A percentile compares a stretch with the other conserved stretches of the same genome.
phyloP scores from a whole-genome alignment of 306 rosid genomes.

The Medicago ruthenica region DNA sequence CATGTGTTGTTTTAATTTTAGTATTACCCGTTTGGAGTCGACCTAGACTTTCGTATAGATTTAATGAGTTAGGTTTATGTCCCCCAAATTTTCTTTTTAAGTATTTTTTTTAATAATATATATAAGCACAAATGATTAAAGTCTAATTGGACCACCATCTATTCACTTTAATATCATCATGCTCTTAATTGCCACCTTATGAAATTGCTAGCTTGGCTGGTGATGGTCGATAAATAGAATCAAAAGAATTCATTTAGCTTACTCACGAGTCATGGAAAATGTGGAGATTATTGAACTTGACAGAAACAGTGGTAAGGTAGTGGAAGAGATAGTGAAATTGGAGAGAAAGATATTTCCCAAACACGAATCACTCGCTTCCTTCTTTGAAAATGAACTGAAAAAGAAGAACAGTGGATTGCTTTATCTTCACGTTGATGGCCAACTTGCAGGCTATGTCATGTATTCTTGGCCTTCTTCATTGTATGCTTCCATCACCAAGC shows the following conservation, averaged over 20 bases:
- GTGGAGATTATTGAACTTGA: slow-evolving; percentile 59
- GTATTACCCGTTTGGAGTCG: too few relatives aligned
- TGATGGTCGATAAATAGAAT: too few relatives aligned
- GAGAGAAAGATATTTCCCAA: slow-evolving; percentile 83
- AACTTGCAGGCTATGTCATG: slow-evolving; percentile 81
- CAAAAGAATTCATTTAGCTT: neutral
- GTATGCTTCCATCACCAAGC: slow-evolving; percentile 78
- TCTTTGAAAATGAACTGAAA: slow-evolving; percentile 68
- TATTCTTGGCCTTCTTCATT: slow-evolving; percentile 88
- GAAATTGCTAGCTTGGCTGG: too few relatives aligned
- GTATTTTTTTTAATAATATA: too few relatives aligned
- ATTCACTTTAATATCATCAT: too few relatives aligned
- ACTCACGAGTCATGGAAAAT: slow-evolving; percentile 45
- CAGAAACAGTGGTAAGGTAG: slow-evolving; percentile 51
- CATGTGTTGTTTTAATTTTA: too few relatives aligned
- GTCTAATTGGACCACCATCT: too few relatives aligned
- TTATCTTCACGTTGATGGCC: slow-evolving; percentile 55
- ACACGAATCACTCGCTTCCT: slow-evolving; percentile 82
- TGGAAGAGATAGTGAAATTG: slow-evolving; percentile 76
- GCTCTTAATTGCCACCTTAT: too few relatives aligned
- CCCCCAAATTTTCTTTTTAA: too few relatives aligned
- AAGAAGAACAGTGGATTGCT: slow-evolving; percentile 81
- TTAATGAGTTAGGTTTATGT: too few relatives aligned
- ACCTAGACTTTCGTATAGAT: too few relatives aligned
- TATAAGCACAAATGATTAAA: too few relatives aligned